These are phyloP conservation scores for Pyrenula massariospora DNA, from an alignment of 495 filamentous ascomycete genomes.

Conservation along the genomic window DNA sequence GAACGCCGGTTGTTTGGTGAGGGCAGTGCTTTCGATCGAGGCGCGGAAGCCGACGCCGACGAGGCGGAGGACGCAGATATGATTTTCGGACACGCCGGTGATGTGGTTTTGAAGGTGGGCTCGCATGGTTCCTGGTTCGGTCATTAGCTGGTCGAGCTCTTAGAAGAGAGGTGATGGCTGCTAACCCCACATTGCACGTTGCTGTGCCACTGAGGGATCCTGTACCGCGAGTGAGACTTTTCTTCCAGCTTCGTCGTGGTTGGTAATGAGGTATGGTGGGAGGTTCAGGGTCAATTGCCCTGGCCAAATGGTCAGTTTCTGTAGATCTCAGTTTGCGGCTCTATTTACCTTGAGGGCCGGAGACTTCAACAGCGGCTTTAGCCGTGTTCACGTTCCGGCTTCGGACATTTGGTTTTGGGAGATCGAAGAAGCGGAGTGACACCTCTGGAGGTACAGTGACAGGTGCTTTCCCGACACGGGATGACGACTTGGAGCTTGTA, in stretches of 20 bases:
- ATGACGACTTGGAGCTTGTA: slow-evolving; percentile 48
- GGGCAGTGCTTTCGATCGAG: slow-evolving; percentile 63
- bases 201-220: slow-evolving; percentile 51
- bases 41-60: slow-evolving; percentile 97
- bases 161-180: slow-evolving; percentile 7
- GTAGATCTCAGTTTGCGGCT: slow-evolving; percentile 2
- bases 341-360: slow-evolving; percentile 58
- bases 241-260: slow-evolving; percentile 43
- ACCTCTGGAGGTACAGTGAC: slow-evolving; percentile 79
- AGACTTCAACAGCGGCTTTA: slow-evolving; percentile 49
- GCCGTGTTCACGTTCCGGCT: slow-evolving; percentile 40
- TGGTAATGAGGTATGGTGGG: slow-evolving; percentile 60
- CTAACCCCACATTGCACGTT: slow-evolving; percentile 97
- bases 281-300: slow-evolving; percentile 61
- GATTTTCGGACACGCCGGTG: slow-evolving; percentile 88
- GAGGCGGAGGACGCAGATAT: slow-evolving; percentile 80
- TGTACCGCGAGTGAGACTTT: slow-evolving; percentile 56
- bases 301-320: slow-evolving; percentile 12
- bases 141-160: slow-evolving; percentile 3
- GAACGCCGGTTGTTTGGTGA: slow-evolving; percentile 54
- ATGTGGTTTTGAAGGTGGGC: slow-evolving; percentile 83
- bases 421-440: slow-evolving; percentile 50
- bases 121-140: slow-evolving; percentile 62
- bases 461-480: slow-evolving; percentile 73
- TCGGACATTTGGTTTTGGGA: slow-evolving; percentile 37